Evolutionary conservation across 352 stramenopile genomes (phyloP).

Genomic region (Globisporangium polare): DNA sequence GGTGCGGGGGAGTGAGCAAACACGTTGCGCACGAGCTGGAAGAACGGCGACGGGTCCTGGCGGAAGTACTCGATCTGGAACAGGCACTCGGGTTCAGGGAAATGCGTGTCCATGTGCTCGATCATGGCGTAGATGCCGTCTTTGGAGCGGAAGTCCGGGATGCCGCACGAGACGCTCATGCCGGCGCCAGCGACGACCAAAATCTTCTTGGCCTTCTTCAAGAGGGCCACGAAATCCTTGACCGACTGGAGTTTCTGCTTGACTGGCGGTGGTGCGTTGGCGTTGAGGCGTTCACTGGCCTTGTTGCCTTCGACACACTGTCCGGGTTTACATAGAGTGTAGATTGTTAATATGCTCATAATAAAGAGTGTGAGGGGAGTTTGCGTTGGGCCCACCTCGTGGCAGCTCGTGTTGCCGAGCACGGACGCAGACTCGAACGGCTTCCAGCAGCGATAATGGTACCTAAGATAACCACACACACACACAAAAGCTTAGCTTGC

Average conservation of each 20-base stretch:
- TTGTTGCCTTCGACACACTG: conserved; percentile 54
- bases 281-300: not conserved
- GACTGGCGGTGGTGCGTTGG: not conserved
- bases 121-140: conserved; percentile 86
- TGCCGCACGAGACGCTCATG: conserved; percentile 95
- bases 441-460: conserved; percentile 46
- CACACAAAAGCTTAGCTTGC: not conserved
- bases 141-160: conserved; percentile 97
- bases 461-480: conserved; percentile 18
- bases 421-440: conserved; percentile 54
- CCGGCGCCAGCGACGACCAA: conserved; percentile 91
- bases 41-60: conserved; percentile 95
- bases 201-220: conserved; percentile 82
- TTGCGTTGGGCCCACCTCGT: conserved; percentile 32
- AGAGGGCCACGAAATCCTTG: conserved; percentile 56
- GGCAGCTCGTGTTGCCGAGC: conserved; percentile 72
- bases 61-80: conserved; percentile 98
- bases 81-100: conserved; percentile 95
- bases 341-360: not conserved
- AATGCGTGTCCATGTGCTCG: conserved; percentile 71
- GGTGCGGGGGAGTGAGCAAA: conserved; percentile 74
- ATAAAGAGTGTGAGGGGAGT: not conserved
- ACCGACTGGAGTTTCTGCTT: conserved; percentile 41
- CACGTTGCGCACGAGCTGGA: conserved; percentile 88
- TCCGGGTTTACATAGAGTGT: not conserved